These are phyloP conservation scores for Aurinia saxatilis DNA, from an alignment of 345 rosid species.

Conservation along the genomic window DNA sequence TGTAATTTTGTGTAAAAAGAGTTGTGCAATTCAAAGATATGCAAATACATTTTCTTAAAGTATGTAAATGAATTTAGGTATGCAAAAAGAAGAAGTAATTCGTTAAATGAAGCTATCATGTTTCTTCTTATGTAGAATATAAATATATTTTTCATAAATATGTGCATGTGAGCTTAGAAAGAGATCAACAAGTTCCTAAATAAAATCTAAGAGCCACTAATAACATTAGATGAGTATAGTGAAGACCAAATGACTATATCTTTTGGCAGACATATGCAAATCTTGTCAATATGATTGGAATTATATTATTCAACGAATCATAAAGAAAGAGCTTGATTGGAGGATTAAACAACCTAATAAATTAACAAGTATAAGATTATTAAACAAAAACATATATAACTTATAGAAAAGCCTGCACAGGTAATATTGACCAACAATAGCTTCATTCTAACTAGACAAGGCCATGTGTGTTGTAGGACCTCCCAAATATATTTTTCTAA, in stretches of 20 bases:
- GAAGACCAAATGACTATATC: constrained; percentile 27
- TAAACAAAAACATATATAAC: background rate
- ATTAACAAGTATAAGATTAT: background rate
- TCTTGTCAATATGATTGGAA: constrained; percentile 33
- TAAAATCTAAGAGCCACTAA: constrained; percentile 27
- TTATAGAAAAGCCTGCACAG: constrained; percentile 29
- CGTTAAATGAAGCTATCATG: constrained; percentile 9
- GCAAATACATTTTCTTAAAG: background rate
- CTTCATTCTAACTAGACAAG: constrained; percentile 69
- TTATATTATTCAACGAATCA: constrained; percentile 27
- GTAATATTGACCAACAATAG: constrained; percentile 53
- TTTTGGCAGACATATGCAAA: constrained; percentile 35
- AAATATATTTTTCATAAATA: background rate
- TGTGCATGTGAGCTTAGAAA: constrained; percentile 16
- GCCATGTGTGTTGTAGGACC: constrained; percentile 91
- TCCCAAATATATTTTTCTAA: constrained; percentile 29
- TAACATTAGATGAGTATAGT: constrained; percentile 16
- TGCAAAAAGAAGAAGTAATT: background rate
- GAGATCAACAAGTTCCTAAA: constrained; percentile 18
- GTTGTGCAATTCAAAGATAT: background rate
- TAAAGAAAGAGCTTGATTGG: constrained; percentile 31
- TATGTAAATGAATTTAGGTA: constrained; percentile 6
- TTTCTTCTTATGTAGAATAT: background rate
- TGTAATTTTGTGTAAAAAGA: background rate
- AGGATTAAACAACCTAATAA: constrained; percentile 22